A percentile compares a stretch with the other conserved stretches of the same genome.
phyloP scores from a whole-genome alignment of 352 stramenopile genomes.

The Pythium insidiosum region DNA sequence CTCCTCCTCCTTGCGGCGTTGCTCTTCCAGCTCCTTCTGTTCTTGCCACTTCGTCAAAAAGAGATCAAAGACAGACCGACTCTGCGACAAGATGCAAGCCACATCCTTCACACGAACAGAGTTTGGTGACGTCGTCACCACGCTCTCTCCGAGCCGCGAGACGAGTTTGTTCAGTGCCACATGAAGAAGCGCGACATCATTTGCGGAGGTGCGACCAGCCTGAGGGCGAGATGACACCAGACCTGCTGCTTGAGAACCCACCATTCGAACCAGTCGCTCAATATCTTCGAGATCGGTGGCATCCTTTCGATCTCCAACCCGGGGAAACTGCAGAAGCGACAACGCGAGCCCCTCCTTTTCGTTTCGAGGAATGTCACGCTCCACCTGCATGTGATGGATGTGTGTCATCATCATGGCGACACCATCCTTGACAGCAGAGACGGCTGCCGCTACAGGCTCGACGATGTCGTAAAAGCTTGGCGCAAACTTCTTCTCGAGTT shows the following conservation, averaged over 20 bases:
- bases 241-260: slow-evolving; percentile 10
- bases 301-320: neutral
- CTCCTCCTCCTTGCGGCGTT: slow-evolving; percentile 65
- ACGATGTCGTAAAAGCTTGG: slow-evolving; percentile 80
- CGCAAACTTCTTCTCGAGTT: slow-evolving; percentile 60
- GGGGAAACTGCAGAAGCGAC: slow-evolving; percentile 67
- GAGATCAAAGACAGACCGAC: slow-evolving; percentile 70
- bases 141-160: neutral
- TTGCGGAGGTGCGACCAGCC: slow-evolving; percentile 31
- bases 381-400: slow-evolving; percentile 44
- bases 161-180: slow-evolving; percentile 54
- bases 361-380: slow-evolving; percentile 27
- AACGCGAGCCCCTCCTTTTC: slow-evolving; percentile 45
- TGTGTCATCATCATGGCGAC: slow-evolving; percentile 62
- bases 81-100: slow-evolving; percentile 26
- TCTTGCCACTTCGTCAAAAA: slow-evolving; percentile 84
- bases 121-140: slow-evolving; percentile 20
- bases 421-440: slow-evolving; percentile 84
- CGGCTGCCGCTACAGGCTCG: slow-evolving; percentile 62
- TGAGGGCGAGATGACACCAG: slow-evolving; percentile 11
- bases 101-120: slow-evolving; percentile 7
- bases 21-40: slow-evolving; percentile 67
- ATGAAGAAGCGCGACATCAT: slow-evolving; percentile 57
- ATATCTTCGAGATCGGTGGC: no score
- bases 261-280: slow-evolving; percentile 12